Percentiles rank a stretch among this genome's conserved stretches.
phyloP scores from a whole-genome alignment of 2,329 filamentous ascomycete species.

The Epichloe coenophiala region DNA sequence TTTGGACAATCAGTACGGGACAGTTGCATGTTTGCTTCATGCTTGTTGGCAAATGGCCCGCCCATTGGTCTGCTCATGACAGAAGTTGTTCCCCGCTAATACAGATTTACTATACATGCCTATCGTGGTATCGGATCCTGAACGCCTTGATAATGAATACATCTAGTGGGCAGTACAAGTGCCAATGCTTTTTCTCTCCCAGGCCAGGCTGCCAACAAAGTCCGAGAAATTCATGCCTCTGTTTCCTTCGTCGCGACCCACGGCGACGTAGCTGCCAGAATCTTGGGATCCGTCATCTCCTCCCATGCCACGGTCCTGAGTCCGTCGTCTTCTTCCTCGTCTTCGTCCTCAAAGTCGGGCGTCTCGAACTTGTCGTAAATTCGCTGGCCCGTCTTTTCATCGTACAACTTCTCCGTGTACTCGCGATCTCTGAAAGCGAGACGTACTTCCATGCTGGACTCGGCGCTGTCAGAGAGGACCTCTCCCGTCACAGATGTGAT shows the following conservation, averaged over 20 bases:
- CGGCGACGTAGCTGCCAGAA: constrained; percentile 33
- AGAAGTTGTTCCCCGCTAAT: not conserved
- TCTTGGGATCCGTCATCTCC: constrained; percentile 54
- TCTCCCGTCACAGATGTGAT: constrained; percentile 52
- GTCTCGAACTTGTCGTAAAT: constrained; percentile 70
- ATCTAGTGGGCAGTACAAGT: not conserved
- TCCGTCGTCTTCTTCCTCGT: constrained; percentile 48
- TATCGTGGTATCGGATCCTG: not conserved
- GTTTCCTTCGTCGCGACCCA: not conserved
- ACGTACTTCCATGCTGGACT: constrained; percentile 40
- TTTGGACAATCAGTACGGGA: not conserved
- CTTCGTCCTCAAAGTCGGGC: constrained; percentile 47
- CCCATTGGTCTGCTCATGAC: too few species aligned
- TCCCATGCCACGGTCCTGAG: constrained; percentile 43
- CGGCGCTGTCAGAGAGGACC: constrained; percentile 41
- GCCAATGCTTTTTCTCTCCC: too few species aligned
- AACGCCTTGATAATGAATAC: not conserved
- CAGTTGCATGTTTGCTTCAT: not conserved
- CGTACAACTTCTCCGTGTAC: constrained; percentile 43
- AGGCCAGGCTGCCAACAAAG: too few species aligned
- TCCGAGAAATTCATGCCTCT: not conserved
- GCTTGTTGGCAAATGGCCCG: not conserved
- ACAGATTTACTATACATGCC: not conserved
- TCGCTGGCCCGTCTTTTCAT: constrained; percentile 55
- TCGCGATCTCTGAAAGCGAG: constrained; percentile 58